Evolutionary conservation across 1,139 yeast genomes (phyloP).

Genomic region (Yamadazyma diddensiae): DNA sequence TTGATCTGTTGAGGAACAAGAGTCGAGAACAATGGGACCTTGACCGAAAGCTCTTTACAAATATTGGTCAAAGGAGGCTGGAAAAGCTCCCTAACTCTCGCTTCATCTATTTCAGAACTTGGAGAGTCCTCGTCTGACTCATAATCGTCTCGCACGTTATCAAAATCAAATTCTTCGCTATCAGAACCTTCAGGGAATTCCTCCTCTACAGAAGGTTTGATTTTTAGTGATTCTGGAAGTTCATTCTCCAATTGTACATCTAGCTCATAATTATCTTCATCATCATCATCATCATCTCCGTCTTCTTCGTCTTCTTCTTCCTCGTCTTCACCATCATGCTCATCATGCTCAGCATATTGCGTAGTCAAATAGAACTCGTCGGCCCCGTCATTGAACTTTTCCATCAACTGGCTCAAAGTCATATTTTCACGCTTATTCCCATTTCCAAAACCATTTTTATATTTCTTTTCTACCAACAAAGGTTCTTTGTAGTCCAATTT

Average conservation of each 20-base stretch:
- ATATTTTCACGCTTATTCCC: constrained; percentile 52
- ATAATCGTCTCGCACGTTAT: constrained; percentile 50
- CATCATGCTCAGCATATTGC: constrained; percentile 47
- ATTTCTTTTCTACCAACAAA: constrained; percentile 56
- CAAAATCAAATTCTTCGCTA: constrained; percentile 31
- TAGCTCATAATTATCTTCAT: constrained; percentile 9
- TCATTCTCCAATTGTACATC: constrained; percentile 11
- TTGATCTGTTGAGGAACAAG: constrained; percentile 69
- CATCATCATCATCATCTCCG: constrained; percentile 11
- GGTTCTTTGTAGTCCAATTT: constrained; percentile 28
- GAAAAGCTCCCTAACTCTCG: constrained; percentile 40
- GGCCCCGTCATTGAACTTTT: constrained; percentile 35
- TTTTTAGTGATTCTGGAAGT: constrained; percentile 3
- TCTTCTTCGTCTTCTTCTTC: constrained; percentile 13
- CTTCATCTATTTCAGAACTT: constrained; percentile 3
- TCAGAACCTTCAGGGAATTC: constrained; percentile 3
- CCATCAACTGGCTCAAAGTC: constrained; percentile 46
- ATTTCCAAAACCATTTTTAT: constrained; percentile 62
- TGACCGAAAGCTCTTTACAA: constrained; percentile 34
- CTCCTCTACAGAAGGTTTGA: neutral
- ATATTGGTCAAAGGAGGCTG: constrained; percentile 62
- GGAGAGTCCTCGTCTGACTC: constrained; percentile 24
- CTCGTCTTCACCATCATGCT: constrained; percentile 18
- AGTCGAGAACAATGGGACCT: constrained; percentile 37
- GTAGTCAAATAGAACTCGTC: constrained; percentile 57